Conservation (phyloP, 2,329 filamentous ascomycete species). For the Paecilomyces dactylethromorphus region DNA sequence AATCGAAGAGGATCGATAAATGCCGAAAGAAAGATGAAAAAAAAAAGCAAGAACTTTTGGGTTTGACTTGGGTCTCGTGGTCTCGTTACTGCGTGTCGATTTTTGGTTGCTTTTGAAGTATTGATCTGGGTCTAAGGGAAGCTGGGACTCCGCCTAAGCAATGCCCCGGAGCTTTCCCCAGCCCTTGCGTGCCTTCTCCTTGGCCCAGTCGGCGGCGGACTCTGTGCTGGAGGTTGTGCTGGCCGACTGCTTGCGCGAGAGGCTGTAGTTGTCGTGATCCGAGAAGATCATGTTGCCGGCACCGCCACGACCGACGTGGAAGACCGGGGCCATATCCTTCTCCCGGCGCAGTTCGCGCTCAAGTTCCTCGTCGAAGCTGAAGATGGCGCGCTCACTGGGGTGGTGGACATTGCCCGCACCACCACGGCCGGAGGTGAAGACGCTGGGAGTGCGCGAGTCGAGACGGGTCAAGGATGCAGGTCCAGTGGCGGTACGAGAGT, state of each 20-base stretch:
- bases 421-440: conserved; percentile 45
- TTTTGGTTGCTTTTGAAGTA: background rate
- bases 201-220: conserved; percentile 27
- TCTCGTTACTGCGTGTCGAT: background rate
- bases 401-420: conserved; percentile 44
- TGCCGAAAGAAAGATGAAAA: background rate
- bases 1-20: background rate
- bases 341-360: conserved; percentile 49
- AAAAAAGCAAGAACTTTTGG: conserved; percentile 5
- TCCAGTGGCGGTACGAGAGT: conserved; percentile 36
- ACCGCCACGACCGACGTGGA: conserved; percentile 58
- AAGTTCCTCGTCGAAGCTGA: conserved; percentile 62
- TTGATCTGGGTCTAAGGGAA: background rate
- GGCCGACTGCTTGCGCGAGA: conserved; percentile 30
- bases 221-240: conserved; percentile 29
- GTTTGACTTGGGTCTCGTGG: conserved; percentile 2
- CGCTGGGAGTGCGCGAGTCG: conserved; percentile 34
- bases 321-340: conserved; percentile 51
- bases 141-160: conserved; percentile 15
- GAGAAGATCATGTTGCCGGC: conserved; percentile 47
- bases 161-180: conserved; percentile 34
- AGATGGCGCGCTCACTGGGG: conserved; percentile 50
- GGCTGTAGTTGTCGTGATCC: conserved; percentile 15
- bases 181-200: conserved; percentile 29
- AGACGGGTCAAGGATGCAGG: conserved; percentile 47